phyloP scores from a whole-genome alignment of 768 basidiomycete genomes.

The Tubosaeta sp. region DNA sequence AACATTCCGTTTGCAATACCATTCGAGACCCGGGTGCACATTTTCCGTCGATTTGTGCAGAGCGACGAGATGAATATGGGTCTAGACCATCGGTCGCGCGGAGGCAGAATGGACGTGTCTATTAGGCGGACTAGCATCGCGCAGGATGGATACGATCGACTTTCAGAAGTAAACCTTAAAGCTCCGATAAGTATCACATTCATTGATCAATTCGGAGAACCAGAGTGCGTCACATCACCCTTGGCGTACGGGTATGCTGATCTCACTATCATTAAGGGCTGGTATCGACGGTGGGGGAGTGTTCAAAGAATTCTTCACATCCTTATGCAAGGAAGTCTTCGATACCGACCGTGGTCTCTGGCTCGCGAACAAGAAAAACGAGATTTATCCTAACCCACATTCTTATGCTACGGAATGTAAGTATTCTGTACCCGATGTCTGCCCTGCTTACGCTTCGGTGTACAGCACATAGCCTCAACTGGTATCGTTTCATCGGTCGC shows the following conservation, averaged over 20 bases:
- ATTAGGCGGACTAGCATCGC: slow-evolving; percentile 70
- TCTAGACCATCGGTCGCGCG: slow-evolving; percentile 12
- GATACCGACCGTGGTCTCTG: slow-evolving; percentile 93
- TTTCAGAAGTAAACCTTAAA: slow-evolving; percentile 76
- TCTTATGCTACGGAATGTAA: slow-evolving; percentile 83
- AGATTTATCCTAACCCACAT: slow-evolving; percentile 94
- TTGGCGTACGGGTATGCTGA: slow-evolving; percentile 1
- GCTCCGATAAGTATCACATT: slow-evolving; percentile 86
- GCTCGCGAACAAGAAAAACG: slow-evolving; percentile 86
- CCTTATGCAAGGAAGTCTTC: slow-evolving; percentile 89
- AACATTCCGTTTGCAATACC: slow-evolving; percentile 96
- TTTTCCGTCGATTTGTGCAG: slow-evolving; percentile 80
- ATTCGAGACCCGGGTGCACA: slow-evolving; percentile 84
- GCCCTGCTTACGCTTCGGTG: background rate
- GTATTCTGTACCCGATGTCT: slow-evolving; percentile 15
- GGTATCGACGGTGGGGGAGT: slow-evolving; percentile 97
- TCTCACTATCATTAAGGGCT: slow-evolving; percentile 40
- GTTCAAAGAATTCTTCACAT: slow-evolving; percentile 97
- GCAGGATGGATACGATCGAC: slow-evolving; percentile 86
- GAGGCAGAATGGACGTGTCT: slow-evolving; percentile 22
- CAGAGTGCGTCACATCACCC: slow-evolving; percentile 55
- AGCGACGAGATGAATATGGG: too few relatives aligned
- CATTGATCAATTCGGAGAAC: slow-evolving; percentile 81
- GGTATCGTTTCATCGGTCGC: slow-evolving; percentile 92
- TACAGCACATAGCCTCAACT: slow-evolving; percentile 76